phyloP scores from a whole-genome alignment of 2,329 filamentous ascomycete genomes.

The Lecanicillium sp. region DNA sequence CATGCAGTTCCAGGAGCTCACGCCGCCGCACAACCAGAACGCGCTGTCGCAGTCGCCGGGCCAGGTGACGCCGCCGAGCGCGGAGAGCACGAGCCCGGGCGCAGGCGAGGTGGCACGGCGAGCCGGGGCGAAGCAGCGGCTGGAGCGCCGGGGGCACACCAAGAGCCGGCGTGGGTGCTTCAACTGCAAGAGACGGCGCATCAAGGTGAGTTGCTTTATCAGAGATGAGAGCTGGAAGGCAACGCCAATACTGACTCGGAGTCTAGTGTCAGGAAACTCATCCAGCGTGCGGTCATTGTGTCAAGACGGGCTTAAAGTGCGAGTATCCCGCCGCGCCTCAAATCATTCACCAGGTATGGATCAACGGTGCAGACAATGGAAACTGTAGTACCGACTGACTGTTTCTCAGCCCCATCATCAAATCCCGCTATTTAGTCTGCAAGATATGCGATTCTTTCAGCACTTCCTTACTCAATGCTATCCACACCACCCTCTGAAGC shows the following conservation, averaged over 20 bases:
- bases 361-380: conserved; percentile 7
- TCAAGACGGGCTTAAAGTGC: conserved; percentile 56
- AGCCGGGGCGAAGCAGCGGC: conserved; percentile 30
- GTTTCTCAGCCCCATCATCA: conserved; percentile 46
- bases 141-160: conserved; percentile 56
- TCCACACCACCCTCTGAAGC: conserved; percentile 59
- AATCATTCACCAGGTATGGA: conserved; percentile 46
- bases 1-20: conserved; percentile 10
- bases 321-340: conserved; percentile 51
- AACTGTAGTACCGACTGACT: conserved; percentile 13
- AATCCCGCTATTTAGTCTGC: conserved; percentile 52
- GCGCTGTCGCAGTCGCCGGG: conserved; percentile 26
- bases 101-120: conserved; percentile 17
- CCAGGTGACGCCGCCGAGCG: conserved; percentile 25
- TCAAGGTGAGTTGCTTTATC: conserved; percentile 42
- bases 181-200: conserved; percentile 60
- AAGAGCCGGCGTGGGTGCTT: conserved; percentile 61
- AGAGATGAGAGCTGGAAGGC: no score
- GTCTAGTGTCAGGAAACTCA: conserved; percentile 58
- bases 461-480: conserved; percentile 58
- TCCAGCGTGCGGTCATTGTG: conserved; percentile 57
- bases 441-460: conserved; percentile 65
- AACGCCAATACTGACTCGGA: conserved; percentile 14
- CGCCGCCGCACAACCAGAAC: conserved; percentile 6
- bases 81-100: conserved; percentile 22